Evolutionary conservation across 2,329 filamentous ascomycete genomes (phyloP), one percentile per base, ranked within the genome.

Genomic region (Dactylellina parvicollis): DNA sequence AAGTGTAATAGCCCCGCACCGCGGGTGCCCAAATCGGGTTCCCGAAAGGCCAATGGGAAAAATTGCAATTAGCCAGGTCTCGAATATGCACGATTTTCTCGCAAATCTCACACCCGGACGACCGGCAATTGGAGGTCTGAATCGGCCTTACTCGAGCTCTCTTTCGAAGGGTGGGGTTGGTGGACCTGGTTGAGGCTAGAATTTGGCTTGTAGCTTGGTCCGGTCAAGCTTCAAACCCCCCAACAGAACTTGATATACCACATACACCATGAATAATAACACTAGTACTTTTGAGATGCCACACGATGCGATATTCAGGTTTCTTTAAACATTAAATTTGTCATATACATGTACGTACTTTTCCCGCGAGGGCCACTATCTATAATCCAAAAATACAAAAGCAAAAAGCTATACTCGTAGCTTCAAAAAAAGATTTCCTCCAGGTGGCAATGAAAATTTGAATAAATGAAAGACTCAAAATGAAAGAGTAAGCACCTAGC

Each of bases 341-440:
- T 22, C 10, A 26, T 9, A 20, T 16, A 30, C 34, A n/a, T 59
- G 34, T 16, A 30, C 34, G 24, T 59, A 46, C 26, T 59, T 34
- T 46, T 47, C 55, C 55, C 55, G 55, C 12, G 55, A 59, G 38
- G 40, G 38, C 55, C 5, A 10, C 38, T n/a, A 42, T 59, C 40
- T 59, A 59, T 38, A 40, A 54, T 22, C 28, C 30, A 36, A 36
- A 16, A 20, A 38, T 10, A 34, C 26, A 8, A 54, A 22, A 12
- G 22, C 4, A 54, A 38, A 14, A 26, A 40, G 26, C 34, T 38
- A 9, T 38, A 3, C 12, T 7, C 38, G 8, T n/a, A 28, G 30
- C 46, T 10, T 32, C 22, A 46, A 46, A 30, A 30, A 12, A 32
- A 36, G 22, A 18, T 44, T 9, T 7, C 38, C 54, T 20, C 26